These are phyloP conservation scores for Cucumis sativus DNA, from an alignment of 306 rosid species.

Conservation along the genomic window DNA sequence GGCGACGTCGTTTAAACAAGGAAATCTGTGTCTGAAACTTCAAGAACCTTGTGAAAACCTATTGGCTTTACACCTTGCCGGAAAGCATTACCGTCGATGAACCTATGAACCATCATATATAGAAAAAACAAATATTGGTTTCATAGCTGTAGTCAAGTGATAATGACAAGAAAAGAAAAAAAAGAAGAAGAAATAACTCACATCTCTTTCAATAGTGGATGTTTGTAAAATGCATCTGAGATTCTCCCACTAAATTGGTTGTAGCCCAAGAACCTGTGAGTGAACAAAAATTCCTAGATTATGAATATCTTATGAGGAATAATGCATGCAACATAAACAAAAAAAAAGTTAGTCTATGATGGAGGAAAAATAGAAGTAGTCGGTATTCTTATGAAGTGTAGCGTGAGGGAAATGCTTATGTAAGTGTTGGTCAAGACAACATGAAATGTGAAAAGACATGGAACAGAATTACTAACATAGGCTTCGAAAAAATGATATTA, in stretches of 20 bases:
- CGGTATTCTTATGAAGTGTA: neutral
- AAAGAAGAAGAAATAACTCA: conserved; percentile 28
- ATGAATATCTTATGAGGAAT: neutral
- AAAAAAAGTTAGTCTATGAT: neutral
- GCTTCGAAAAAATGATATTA: neutral
- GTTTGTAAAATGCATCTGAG: conserved; percentile 79
- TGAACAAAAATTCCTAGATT: neutral
- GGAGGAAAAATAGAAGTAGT: neutral
- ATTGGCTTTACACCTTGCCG: conserved; percentile 74
- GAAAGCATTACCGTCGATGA: conserved; percentile 61
- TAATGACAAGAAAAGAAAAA: neutral
- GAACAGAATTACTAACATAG: neutral
- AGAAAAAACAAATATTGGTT: neutral
- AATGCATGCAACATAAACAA: neutral
- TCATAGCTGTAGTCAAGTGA: neutral
- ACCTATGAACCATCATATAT: neutral
- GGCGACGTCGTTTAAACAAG: conserved; percentile 42
- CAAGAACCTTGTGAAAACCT: conserved; percentile 82
- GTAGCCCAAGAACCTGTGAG: conserved; percentile 82
- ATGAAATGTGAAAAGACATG: neutral
- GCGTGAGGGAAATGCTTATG: neutral
- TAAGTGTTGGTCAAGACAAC: neutral
- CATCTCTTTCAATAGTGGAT: conserved; percentile 92
- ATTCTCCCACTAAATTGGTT: conserved; percentile 96
- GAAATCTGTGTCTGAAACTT: conserved; percentile 83